Conservation (phyloP, 2,329 filamentous ascomycete genomes). For the Fusarium scirpi region DNA sequence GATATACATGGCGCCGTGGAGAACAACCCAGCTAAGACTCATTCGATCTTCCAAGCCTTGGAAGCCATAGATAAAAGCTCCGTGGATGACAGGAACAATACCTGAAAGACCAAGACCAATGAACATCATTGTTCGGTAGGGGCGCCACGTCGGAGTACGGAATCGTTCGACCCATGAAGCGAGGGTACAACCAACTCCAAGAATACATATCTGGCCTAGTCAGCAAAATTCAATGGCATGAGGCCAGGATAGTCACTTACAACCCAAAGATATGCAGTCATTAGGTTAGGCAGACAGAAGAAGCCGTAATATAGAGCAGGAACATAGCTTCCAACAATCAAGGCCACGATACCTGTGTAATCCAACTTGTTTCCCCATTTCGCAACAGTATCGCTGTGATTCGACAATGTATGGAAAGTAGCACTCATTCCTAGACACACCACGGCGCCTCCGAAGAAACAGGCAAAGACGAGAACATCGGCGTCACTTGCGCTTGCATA, state of each 20-base stretch:
- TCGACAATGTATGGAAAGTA: conserved; percentile 85
- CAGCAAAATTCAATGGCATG: conserved; percentile 15
- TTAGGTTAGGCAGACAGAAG: conserved; percentile 74
- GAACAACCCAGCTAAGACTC: conserved; percentile 81
- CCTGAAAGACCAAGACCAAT: conserved; percentile 87
- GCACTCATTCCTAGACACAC: conserved; percentile 84
- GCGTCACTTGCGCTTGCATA: conserved; percentile 71
- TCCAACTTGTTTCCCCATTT: conserved; percentile 93
- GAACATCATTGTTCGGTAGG: conserved; percentile 90
- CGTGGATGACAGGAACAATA: conserved; percentile 85
- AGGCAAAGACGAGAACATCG: conserved; percentile 79
- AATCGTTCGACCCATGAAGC: conserved; percentile 87
- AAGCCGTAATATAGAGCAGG: conserved; percentile 91
- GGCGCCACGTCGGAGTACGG: conserved; percentile 83
- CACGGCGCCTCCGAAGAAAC: conserved; percentile 82
- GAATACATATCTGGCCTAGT: conserved; percentile 73
- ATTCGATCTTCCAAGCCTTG: conserved; percentile 76
- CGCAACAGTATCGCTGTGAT: conserved; percentile 83
- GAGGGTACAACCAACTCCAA: conserved; percentile 80
- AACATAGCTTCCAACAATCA: conserved; percentile 93
- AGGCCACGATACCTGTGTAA: conserved; percentile 90
- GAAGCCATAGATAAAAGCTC: conserved; percentile 74
- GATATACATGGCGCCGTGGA: conserved; percentile 87
- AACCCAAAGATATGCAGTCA: conserved; percentile 79
- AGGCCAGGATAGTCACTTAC: conserved; percentile 59